Conservation (phyloP, 805 yeast species). For the Diddensiella transvaalensis region DNA sequence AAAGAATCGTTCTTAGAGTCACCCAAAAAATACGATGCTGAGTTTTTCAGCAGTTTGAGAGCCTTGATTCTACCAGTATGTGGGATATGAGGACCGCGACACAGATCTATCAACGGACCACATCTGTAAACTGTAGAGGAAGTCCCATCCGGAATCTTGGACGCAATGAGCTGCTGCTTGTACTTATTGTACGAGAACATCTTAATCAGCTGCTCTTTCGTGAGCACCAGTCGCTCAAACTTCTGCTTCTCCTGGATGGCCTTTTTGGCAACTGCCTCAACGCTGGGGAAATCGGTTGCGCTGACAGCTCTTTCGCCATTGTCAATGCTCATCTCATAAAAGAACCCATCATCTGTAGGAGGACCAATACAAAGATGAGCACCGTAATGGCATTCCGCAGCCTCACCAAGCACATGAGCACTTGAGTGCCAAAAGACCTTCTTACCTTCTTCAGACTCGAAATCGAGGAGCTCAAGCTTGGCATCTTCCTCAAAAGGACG, state of each 20-base stretch:
- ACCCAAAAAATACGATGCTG: constrained; percentile 94
- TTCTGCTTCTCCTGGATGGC: constrained; percentile 94
- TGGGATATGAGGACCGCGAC: constrained; percentile 97
- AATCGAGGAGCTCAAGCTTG: constrained; percentile 76
- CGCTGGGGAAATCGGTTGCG: constrained; percentile 75
- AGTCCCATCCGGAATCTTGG: constrained; percentile 93
- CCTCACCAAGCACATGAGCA: constrained; percentile 97
- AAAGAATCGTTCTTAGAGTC: constrained; percentile 88
- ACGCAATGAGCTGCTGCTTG: constrained; percentile 79
- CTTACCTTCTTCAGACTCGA: constrained; percentile 91
- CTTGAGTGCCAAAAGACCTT: constrained; percentile 98
- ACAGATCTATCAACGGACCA: constrained; percentile 94
- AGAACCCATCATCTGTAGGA: constrained; percentile 96
- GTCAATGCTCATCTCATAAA: constrained; percentile 89
- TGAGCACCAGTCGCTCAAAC: constrained; percentile 87
- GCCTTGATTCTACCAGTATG: constrained; percentile 96
- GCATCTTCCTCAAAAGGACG: constrained; percentile 82
- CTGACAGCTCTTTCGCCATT: constrained; percentile 72
- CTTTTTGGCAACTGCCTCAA: constrained; percentile 82
- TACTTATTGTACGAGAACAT: constrained; percentile 97
- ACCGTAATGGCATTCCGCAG: constrained; percentile 94
- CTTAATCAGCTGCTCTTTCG: constrained; percentile 84
- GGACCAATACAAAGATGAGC: constrained; percentile 94
- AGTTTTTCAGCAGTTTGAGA: constrained; percentile 88
- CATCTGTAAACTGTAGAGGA: constrained; percentile 96